Evolutionary conservation across 179 eudicot species (phyloP).

Genomic region (Pouteria campechiana): DNA sequence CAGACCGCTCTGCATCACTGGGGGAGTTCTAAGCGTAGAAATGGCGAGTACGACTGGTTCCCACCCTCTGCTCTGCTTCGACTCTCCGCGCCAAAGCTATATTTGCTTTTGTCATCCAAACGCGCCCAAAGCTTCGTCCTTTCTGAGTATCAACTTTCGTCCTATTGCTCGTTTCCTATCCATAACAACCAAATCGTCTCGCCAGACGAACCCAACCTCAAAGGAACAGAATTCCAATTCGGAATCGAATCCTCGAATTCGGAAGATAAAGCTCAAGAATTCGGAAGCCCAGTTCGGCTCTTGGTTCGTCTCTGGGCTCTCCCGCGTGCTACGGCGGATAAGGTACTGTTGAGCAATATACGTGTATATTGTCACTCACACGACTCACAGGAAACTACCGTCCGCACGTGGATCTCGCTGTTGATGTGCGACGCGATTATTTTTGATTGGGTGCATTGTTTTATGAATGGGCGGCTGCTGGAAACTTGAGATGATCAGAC

Average conservation of each 20-base stretch:
- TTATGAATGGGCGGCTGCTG: not conserved
- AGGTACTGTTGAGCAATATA: slow-evolving; percentile 24
- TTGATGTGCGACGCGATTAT: no score
- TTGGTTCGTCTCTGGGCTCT: slow-evolving; percentile 1
- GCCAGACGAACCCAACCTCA: slow-evolving; percentile 1
- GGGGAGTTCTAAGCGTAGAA: no score
- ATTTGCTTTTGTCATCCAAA: not conserved
- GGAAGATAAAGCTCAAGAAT: slow-evolving; percentile 1
- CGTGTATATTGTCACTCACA: no score
- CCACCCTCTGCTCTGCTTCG: slow-evolving; percentile 9
- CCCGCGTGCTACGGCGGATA: slow-evolving; percentile 17
- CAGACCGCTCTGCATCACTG: no score
- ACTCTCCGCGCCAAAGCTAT: slow-evolving; percentile 9
- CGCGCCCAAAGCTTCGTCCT: not conserved
- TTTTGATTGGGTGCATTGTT: not conserved
- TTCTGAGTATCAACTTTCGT: slow-evolving; percentile 14
- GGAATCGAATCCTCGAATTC: slow-evolving; percentile 2
- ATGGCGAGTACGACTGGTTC: no score
- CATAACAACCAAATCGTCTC: slow-evolving; percentile 18
- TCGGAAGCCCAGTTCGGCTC: slow-evolving; percentile 3
- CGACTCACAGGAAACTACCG: no score
- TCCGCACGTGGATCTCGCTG: no score
- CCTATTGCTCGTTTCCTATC: slow-evolving; percentile 13
- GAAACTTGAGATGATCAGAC: not conserved
- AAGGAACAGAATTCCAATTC: slow-evolving; percentile 1